Evolutionary conservation across 2,329 filamentous ascomycete species (phyloP).

Genomic region (Colletotrichum graminicola): DNA sequence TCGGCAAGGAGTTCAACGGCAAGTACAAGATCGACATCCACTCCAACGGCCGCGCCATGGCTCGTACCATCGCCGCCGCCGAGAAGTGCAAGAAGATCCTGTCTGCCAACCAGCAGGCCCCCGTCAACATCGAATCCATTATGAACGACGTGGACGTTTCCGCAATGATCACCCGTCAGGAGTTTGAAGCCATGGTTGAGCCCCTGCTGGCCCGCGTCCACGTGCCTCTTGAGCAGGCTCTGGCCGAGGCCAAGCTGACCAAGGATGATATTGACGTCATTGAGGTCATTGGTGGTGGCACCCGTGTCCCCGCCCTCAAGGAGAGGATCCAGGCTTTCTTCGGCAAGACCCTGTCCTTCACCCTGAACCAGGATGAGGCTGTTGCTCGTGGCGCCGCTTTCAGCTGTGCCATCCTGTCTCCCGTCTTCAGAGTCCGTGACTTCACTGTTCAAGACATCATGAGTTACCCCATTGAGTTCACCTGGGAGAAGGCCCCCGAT

Average conservation of each 20-base stretch:
- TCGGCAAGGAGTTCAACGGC: slow-evolving; percentile 94
- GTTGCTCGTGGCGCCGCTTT: slow-evolving; percentile 96
- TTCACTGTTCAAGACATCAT: slow-evolving; percentile 98
- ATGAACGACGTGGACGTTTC: slow-evolving; percentile 98
- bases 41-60: slow-evolving; percentile 88
- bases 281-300: slow-evolving; percentile 94
- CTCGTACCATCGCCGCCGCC: slow-evolving; percentile 87
- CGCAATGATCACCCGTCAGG: slow-evolving; percentile 90
- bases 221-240: slow-evolving; percentile 85
- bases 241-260: slow-evolving; percentile 92
- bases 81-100: slow-evolving; percentile 99
- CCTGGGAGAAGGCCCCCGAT: slow-evolving; percentile 98
- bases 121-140: slow-evolving; percentile 95
- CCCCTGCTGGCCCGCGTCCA: slow-evolving; percentile 82
- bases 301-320: slow-evolving; percentile 94
- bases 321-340: slow-evolving; percentile 91
- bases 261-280: slow-evolving; percentile 92
- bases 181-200: slow-evolving; percentile 91
- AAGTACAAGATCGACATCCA: slow-evolving; percentile 98
- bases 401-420: slow-evolving; percentile 96
- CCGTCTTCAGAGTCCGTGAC: slow-evolving; percentile 97
- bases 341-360: slow-evolving; percentile 92
- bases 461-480: slow-evolving; percentile 98
- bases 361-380: slow-evolving; percentile 97
- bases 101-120: slow-evolving; percentile 92